phyloP scores from a whole-genome alignment of 1,284 basidiomycete species.

The Dichomitus squalens region DNA sequence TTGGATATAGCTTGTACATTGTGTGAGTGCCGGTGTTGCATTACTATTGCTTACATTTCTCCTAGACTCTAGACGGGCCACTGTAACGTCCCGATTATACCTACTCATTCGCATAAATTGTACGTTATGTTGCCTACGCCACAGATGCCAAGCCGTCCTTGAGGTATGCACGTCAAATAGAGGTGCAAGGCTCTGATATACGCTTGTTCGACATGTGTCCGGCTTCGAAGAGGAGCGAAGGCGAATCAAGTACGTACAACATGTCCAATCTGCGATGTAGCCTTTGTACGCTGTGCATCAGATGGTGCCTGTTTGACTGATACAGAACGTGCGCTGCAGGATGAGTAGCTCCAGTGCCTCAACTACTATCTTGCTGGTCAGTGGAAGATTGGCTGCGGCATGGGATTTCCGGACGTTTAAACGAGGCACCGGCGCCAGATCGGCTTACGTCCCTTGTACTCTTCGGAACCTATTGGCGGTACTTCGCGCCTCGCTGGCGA shows the following conservation, averaged over 20 bases:
- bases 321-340: neutral
- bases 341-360: neutral
- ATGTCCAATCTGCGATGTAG: neutral
- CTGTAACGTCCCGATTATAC: neutral
- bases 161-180: too few species aligned
- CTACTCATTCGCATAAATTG: constrained; percentile 4
- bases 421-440: neutral
- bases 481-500: neutral
- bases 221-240: neutral
- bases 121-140: neutral
- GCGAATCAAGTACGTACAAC: neutral
- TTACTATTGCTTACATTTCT: constrained; percentile 3
- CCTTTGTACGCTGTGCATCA: neutral
- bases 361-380: neutral
- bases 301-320: neutral
- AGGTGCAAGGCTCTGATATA: too few species aligned
- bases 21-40: constrained; percentile 13
- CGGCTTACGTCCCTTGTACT: neutral
- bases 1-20: neutral
- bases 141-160: too few species aligned
- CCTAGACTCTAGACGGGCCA: neutral
- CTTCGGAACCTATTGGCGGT: neutral
- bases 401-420: neutral
- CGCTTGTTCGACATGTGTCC: neutral
- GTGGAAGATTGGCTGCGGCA: neutral